Evolutionary conservation across 495 filamentous ascomycete species (phyloP), one percentile per base, ranked within the genome.

Genomic region (Penicillium turbatum): DNA sequence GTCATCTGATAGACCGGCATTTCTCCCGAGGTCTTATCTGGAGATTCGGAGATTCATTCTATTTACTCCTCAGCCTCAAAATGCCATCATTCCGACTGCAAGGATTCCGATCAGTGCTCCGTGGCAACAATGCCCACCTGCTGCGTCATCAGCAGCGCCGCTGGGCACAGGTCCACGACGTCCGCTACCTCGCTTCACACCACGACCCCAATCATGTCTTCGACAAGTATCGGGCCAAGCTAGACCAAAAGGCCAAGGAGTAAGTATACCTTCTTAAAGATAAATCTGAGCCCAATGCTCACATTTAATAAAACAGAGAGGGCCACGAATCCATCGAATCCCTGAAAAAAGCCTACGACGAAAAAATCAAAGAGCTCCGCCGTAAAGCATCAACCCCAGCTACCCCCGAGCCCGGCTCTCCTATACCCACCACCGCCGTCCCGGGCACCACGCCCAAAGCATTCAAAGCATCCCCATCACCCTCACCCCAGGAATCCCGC

Each of bases 81-180:
- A 75, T 76, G 71, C 60, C 71, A 21, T 70, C 65, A 39, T 37
- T 71, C 17, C 61, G 67, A 44, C 59, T 71, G 7, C 60, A 59
- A 11, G 65, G 62, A 39, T 65, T 74, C 38, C 68, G 67, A 43
- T 61, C 60, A 12, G 26, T 69, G 15, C 31, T 71, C 2, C 61
- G 70, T 30, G 63, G 57, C 27, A 57, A 63, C 27, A 57, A 64
- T 7, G 63, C 63, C 1, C 54, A 54, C 5, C 60, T 72, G 17
- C 61, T 69, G 35, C 72, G 69, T 5, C 40, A 45, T 31, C 69
- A 71, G 36, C 93, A 97, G 64, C 79, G 87, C 47, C 83, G 95
- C 59, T 92, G 89, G 87, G 95, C 93, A 8, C 89, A 87, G 56
- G 91, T 96, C 9, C 88, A 92, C 70, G 90, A 96, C 71, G 85